Evolutionary conservation across 805 yeast species (phyloP), one percentile per base, ranked within the genome.

Genomic region (Metschnikowia picachoensis): DNA sequence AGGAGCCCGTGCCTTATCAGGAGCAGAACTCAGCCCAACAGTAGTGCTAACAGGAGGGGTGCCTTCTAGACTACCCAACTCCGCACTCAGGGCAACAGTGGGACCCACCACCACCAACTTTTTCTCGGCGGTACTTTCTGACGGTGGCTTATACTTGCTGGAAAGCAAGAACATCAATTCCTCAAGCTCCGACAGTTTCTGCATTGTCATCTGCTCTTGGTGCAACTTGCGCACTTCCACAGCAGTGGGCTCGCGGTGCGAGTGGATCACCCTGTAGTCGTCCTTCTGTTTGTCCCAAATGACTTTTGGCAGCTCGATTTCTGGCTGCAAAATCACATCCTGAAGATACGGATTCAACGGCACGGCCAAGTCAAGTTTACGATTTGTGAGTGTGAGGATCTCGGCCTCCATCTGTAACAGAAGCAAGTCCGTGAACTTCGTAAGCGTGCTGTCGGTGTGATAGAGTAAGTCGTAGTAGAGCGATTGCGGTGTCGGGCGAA

Each of bases 401-500:
- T 91, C 97, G n/a, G 92, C 75, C 66, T 94, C 98, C 78, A 92
- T 80, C 44, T 82, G 83, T 28, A 88, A 72, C 3, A 95, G 85
- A 43, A 88, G 73, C 20, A 78, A 76, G 64, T 92, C 98, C 31
- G 88, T 83, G 62, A 89, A 86, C 47, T 86, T 70, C 7, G 85
- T 78, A 33, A 89, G 81, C 49, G 81, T 78, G 2, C 78, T 69
- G 64, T 92, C 97, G 0, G 96, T 86, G 46, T 87, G 89, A 45
- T 85, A 82, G 53, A 91, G 73, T 59, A 94, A 68, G 62, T 92
- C 98, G 61, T 88, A 90, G 71, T 87, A 92, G 40, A 85, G 68
- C 0, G 96, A 83, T 34, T 86, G 62, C 48, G 84, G 90, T 2
- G 95, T 86, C 3, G 97, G 96, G 47, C 83, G 75, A 42, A 92